These are phyloP conservation scores for Cucurbita moschata DNA, from an alignment of 306 rosid species.

Conservation along the genomic window DNA sequence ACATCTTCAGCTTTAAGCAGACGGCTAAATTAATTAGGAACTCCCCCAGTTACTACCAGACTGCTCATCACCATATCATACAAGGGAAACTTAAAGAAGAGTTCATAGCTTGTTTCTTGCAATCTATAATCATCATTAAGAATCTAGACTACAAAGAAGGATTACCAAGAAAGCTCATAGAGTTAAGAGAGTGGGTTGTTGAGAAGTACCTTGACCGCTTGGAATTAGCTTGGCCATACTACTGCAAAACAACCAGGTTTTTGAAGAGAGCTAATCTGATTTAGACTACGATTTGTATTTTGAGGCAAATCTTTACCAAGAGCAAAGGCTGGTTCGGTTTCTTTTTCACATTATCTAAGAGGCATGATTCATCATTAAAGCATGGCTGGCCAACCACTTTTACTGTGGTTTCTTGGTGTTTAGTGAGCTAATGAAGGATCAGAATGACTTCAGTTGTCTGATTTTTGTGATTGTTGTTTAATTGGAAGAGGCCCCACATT, in stretches of 20 bases:
- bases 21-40: slow-evolving; percentile 33
- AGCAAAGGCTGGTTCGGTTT: slow-evolving; percentile 11
- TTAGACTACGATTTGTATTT: slow-evolving; percentile 15
- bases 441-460: slow-evolving; percentile 22
- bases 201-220: slow-evolving; percentile 64
- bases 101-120: slow-evolving; percentile 22
- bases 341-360: slow-evolving; percentile 12
- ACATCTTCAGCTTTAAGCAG: slow-evolving; percentile 65
- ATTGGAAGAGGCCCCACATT: slow-evolving; percentile 24
- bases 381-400: slow-evolving; percentile 36
- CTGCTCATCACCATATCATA: slow-evolving; percentile 29
- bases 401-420: slow-evolving; percentile 28
- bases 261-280: slow-evolving; percentile 72
- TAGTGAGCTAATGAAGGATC: slow-evolving; percentile 18
- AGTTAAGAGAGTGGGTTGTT: slow-evolving; percentile 26
- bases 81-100: slow-evolving; percentile 56
- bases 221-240: slow-evolving; percentile 79
- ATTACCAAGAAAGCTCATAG: slow-evolving; percentile 35
- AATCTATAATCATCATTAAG: slow-evolving; percentile 39
- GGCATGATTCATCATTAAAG: slow-evolving; percentile 16
- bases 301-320: slow-evolving; percentile 15
- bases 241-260: slow-evolving; percentile 66
- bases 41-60: slow-evolving; percentile 41
- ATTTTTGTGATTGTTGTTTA: slow-evolving; percentile 18
- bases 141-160: slow-evolving; percentile 43